These are phyloP conservation scores for Alternaria burnsii DNA, from an alignment of 2,329 filamentous ascomycete genomes.

Conservation along the genomic window DNA sequence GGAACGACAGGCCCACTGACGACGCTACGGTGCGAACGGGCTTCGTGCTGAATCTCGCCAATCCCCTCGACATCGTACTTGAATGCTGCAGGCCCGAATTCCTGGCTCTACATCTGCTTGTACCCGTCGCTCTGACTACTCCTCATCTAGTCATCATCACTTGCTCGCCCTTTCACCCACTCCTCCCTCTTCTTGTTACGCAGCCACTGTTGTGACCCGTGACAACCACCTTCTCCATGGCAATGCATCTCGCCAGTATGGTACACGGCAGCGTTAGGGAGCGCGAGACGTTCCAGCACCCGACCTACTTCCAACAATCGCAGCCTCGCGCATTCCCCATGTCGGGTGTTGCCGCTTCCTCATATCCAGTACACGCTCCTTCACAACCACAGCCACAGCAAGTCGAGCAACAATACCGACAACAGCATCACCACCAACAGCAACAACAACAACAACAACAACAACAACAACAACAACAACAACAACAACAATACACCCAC, in stretches of 20 bases:
- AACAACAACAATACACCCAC: constrained; percentile 27
- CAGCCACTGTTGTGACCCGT: constrained; percentile 47
- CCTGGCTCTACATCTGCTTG: constrained; percentile 45
- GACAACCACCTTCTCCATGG: constrained; percentile 41
- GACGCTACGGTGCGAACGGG: constrained; percentile 45
- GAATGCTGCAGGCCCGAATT: constrained; percentile 50
- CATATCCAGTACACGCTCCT: constrained; percentile 21
- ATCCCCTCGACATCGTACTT: constrained; percentile 46
- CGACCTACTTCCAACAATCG: constrained; percentile 49
- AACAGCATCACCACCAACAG: constrained; percentile 57
- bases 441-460: constrained; percentile 41
- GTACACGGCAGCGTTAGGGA: constrained; percentile 54
- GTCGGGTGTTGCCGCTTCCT: constrained; percentile 28
- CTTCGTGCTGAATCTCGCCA: constrained; percentile 49
- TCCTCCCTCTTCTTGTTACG: constrained; percentile 34
- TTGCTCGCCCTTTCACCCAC: constrained; percentile 24
- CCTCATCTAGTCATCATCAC: constrained; percentile 33
- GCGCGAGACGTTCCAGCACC: constrained; percentile 49
- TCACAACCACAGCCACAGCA: constrained; percentile 24
- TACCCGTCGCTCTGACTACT: constrained; percentile 34
- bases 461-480: constrained; percentile 37
- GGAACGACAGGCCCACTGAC: constrained; percentile 42
- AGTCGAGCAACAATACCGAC: constrained; percentile 42
- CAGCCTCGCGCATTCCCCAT: constrained; percentile 40
- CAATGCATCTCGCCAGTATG: constrained; percentile 56